phyloP scores from a whole-genome alignment of 2,329 filamentous ascomycete species.

The Tolypocladium paradoxum region DNA sequence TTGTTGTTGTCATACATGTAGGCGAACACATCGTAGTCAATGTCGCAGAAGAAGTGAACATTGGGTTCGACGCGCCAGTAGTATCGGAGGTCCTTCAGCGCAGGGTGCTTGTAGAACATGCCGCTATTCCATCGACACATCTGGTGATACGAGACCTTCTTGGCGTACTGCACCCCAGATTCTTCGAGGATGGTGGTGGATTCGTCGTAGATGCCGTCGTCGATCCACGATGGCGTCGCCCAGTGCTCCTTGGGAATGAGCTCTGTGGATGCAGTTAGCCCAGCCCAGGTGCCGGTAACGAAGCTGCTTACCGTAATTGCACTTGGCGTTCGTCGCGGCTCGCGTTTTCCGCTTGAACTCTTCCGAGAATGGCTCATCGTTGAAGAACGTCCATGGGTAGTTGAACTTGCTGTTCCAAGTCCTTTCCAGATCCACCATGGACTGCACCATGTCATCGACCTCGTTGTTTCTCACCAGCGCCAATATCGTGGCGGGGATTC shows the following conservation, averaged over 20 bases:
- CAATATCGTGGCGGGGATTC: slow-evolving; percentile 88
- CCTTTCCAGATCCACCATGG: slow-evolving; percentile 83
- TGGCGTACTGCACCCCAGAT: slow-evolving; percentile 81
- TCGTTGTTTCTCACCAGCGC: slow-evolving; percentile 90
- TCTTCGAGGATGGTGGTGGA: slow-evolving; percentile 75
- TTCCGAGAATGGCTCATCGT: slow-evolving; percentile 84
- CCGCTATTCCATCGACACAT: slow-evolving; percentile 99
- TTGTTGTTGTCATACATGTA: slow-evolving; percentile 99
- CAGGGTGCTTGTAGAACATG: slow-evolving; percentile 93
- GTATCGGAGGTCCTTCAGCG: slow-evolving; percentile 69
- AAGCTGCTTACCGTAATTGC: slow-evolving; percentile 60
- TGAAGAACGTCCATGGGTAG: slow-evolving; percentile 99
- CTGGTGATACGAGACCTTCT: slow-evolving; percentile 85
- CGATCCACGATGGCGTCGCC: slow-evolving; percentile 87
- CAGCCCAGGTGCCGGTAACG: not conserved
- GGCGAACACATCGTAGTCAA: slow-evolving; percentile 96
- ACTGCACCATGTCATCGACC: slow-evolving; percentile 69
- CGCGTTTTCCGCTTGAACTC: slow-evolving; percentile 82
- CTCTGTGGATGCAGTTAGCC: slow-evolving; percentile 38
- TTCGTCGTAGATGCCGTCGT: slow-evolving; percentile 72
- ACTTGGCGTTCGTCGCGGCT: slow-evolving; percentile 78
- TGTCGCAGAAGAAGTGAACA: slow-evolving; percentile 97
- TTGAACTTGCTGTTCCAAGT: slow-evolving; percentile 99
- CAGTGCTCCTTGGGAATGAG: slow-evolving; percentile 91
- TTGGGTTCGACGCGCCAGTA: slow-evolving; percentile 99